phyloP scores from a whole-genome alignment of 805 yeast genomes.

The Candida qinlingensis region DNA sequence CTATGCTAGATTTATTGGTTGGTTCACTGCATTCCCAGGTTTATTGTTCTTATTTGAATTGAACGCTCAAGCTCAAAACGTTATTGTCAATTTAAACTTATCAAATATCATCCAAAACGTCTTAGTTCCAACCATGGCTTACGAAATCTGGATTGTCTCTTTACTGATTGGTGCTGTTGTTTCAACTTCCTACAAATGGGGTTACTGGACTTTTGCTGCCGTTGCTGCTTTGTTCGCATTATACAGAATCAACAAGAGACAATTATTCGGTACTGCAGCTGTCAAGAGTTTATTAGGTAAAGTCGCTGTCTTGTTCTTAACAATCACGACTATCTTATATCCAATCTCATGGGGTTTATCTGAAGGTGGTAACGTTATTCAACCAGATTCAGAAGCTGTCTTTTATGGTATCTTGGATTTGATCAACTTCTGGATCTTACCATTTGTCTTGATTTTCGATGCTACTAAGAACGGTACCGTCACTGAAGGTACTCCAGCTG shows the following conservation, averaged over 20 bases:
- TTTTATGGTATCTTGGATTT: slow-evolving; percentile 50
- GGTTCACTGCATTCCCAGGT: slow-evolving; percentile 52
- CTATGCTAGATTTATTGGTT: slow-evolving; percentile 51
- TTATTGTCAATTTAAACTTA: slow-evolving; percentile 5
- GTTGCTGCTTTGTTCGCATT: slow-evolving; percentile 38
- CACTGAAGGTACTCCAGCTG: slow-evolving; percentile 7
- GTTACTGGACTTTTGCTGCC: slow-evolving; percentile 55
- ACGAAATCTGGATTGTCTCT: slow-evolving; percentile 46
- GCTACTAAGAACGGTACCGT: slow-evolving; percentile 13
- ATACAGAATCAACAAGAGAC: slow-evolving; percentile 21
- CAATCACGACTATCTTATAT: slow-evolving; percentile 36
- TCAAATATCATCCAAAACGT: slow-evolving; percentile 19
- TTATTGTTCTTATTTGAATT: slow-evolving; percentile 28
- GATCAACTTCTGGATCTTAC: slow-evolving; percentile 37
- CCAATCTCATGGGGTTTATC: slow-evolving; percentile 46
- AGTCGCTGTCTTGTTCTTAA: slow-evolving; percentile 25
- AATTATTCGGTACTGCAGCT: slow-evolving; percentile 15
- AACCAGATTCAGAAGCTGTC: slow-evolving; percentile 49
- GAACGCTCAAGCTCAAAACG: slow-evolving; percentile 17
- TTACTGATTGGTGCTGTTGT: slow-evolving; percentile 54
- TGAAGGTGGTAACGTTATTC: slow-evolving; percentile 52
- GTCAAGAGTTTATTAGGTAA: slow-evolving; percentile 6
- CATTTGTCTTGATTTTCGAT: slow-evolving; percentile 27
- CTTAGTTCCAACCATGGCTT: slow-evolving; percentile 37
- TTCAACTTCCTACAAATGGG: slow-evolving; percentile 58